Evolutionary conservation across 441 rosid species (phyloP).

Genomic region (Brassica hybrid): DNA sequence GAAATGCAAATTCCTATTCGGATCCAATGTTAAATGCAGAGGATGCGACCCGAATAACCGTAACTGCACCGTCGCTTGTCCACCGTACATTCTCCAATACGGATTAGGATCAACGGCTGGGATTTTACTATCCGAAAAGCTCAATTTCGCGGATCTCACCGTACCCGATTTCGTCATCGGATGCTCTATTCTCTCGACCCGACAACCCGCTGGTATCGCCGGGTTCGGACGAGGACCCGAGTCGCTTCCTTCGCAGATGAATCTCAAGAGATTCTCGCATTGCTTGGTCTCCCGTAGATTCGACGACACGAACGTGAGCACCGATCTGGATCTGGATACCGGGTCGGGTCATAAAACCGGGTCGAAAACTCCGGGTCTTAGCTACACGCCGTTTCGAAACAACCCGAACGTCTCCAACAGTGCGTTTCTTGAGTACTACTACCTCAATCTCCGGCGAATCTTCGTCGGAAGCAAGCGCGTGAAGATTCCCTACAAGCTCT

Average conservation of each 20-base stretch:
- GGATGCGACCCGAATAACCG: constrained; percentile 50
- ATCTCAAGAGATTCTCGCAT: constrained; percentile 70
- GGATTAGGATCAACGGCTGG: constrained; percentile 83
- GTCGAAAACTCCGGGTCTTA: constrained; percentile 53
- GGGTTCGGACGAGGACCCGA: constrained; percentile 77
- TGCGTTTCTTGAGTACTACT: constrained; percentile 61
- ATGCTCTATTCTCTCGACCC: constrained; percentile 68
- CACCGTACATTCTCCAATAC: constrained; percentile 73
- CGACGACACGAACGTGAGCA: constrained; percentile 59
- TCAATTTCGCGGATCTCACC: constrained; percentile 51
- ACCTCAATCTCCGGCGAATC: constrained; percentile 63
- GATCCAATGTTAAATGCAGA: constrained; percentile 50
- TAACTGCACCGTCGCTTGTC: constrained; percentile 68
- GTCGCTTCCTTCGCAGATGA: constrained; percentile 76
- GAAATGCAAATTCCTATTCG: constrained; percentile 64
- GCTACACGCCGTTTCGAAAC: constrained; percentile 68
- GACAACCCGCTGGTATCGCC: constrained; percentile 84
- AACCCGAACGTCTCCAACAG: constrained; percentile 49
- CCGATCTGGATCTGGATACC: constrained; percentile 62
- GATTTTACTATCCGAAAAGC: constrained; percentile 56
- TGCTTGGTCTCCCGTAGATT: constrained; percentile 66
- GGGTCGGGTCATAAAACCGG: constrained; percentile 45
- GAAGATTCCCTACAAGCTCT: constrained; percentile 63
- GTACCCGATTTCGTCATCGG: constrained; percentile 70
- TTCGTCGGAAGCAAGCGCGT: constrained; percentile 63